Percentiles rank a stretch among this genome's conserved stretches.
Conservation (phyloP, 495 filamentous ascomycete species). For the Beverwykella pulmonaria region DNA sequence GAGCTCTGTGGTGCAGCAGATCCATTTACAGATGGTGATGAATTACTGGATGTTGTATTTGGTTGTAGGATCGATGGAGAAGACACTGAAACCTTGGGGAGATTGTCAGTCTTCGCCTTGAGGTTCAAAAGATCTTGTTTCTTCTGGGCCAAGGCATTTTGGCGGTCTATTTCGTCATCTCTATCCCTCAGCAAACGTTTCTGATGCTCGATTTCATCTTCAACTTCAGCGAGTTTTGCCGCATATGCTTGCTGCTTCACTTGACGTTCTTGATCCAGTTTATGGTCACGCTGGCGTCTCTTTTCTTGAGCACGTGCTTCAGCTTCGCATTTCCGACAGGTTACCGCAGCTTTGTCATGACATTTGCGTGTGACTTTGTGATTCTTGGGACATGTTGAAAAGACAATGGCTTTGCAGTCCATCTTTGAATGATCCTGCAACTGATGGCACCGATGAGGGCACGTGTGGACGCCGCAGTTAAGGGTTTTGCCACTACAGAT, state of each 20-base stretch:
- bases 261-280: conserved; percentile 57
- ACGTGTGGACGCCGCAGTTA: conserved; percentile 65
- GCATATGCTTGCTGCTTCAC: conserved; percentile 55
- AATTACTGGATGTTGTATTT: too few species aligned
- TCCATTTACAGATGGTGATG: too few species aligned
- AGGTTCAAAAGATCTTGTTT: conserved; percentile 45
- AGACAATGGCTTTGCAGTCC: conserved; percentile 54
- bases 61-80: too few species aligned
- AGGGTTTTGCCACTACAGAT: conserved; percentile 55
- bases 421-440: conserved; percentile 68
- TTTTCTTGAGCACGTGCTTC: conserved; percentile 54
- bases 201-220: conserved; percentile 61
- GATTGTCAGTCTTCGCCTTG: too few species aligned
- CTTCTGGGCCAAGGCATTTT: conserved; percentile 53
- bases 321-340: conserved; percentile 55
- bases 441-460: conserved; percentile 65
- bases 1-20: too few species aligned
- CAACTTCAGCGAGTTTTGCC: conserved; percentile 54
- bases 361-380: conserved; percentile 55
- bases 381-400: conserved; percentile 54
- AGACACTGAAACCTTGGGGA: too few species aligned
- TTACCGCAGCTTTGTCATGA: conserved; percentile 28
- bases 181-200: conserved; percentile 54
- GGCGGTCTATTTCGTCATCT: conserved; percentile 50
- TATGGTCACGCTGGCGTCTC: conserved; percentile 53